These are phyloP conservation scores for Vitis hybrid DNA, from an alignment of 177 flowering plant species.

Conservation along the genomic window DNA sequence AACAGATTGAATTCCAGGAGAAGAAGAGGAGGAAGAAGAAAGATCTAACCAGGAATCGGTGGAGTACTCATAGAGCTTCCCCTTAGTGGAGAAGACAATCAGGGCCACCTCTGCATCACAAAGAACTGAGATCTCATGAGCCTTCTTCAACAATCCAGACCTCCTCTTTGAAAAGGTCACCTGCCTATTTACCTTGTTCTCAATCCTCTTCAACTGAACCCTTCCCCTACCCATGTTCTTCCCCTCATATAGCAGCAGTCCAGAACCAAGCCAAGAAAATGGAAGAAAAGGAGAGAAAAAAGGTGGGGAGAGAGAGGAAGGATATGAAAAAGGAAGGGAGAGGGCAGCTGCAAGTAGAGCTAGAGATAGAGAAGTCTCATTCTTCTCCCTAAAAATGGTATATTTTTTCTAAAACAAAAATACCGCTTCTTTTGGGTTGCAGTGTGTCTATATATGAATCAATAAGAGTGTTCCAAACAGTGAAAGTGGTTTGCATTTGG, in stretches of 20 bases:
- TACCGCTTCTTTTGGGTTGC: not conserved
- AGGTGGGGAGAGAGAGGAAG: not conserved
- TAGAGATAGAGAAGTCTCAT: not conserved
- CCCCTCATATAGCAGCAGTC: not conserved
- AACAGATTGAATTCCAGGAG: not conserved
- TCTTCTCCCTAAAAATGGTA: not conserved
- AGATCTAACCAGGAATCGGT: conserved; percentile 32
- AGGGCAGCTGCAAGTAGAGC: not conserved
- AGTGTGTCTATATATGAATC: not conserved
- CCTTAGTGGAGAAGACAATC: conserved; percentile 43
- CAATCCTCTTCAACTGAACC: conserved; percentile 43
- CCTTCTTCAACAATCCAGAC: conserved; percentile 42
- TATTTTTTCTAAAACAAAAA: no score
- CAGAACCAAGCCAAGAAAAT: not conserved
- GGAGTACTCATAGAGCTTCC: conserved; percentile 42
- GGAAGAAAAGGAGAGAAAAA: not conserved
- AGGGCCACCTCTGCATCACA: conserved; percentile 42
- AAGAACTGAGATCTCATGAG: conserved; percentile 45
- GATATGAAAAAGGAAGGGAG: not conserved
- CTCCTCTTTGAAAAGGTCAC: conserved; percentile 43
- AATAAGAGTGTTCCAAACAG: not conserved
- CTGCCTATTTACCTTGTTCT: conserved; percentile 46
- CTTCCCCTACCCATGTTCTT: conserved; percentile 39
- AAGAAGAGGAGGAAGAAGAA: not conserved
- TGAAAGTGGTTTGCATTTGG: not conserved